Evolutionary conservation across 805 yeast genomes (phyloP).

Genomic region (Schwanniomyces occidentalis): DNA sequence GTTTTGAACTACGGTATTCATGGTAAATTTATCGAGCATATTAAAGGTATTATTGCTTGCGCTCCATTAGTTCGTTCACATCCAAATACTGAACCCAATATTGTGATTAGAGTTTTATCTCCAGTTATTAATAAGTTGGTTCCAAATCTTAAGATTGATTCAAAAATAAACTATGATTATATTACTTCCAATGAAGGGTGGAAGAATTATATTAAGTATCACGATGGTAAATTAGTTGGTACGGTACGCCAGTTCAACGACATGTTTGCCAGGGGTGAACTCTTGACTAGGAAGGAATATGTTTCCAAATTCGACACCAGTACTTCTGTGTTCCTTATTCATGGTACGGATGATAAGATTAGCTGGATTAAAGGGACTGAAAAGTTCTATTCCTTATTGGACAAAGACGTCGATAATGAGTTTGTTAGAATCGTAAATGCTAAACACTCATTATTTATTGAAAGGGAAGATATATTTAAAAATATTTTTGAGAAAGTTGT

Average conservation of each 20-base stretch:
- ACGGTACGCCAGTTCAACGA: conserved; percentile 62
- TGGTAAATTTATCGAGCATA: conserved; percentile 49
- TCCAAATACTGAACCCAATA: conserved; percentile 59
- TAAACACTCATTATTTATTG: conserved; percentile 48
- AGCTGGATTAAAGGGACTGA: conserved; percentile 53
- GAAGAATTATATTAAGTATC: conserved; percentile 42
- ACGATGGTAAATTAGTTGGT: conserved; percentile 44
- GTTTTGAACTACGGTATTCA: conserved; percentile 57
- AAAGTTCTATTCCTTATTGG: conserved; percentile 36
- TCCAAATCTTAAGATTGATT: conserved; percentile 54
- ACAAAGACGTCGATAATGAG: conserved; percentile 33
- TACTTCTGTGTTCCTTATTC: conserved; percentile 55
- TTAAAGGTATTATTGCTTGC: conserved; percentile 49
- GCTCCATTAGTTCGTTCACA: conserved; percentile 65
- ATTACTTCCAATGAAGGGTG: conserved; percentile 52
- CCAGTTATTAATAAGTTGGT: conserved; percentile 37
- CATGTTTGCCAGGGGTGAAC: conserved; percentile 62
- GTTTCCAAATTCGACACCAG: conserved; percentile 36
- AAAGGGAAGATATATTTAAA: conserved; percentile 42
- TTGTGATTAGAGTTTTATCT: conserved; percentile 39
- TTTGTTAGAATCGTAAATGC: conserved; percentile 29
- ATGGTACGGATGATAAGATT: conserved; percentile 64
- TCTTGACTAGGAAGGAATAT: conserved; percentile 38
- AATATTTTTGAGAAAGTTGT: conserved; percentile 36
- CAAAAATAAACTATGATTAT: conserved; percentile 55